Conservation (phyloP, 352 stramenopile genomes). For the Phytophthora hibernalis region DNA sequence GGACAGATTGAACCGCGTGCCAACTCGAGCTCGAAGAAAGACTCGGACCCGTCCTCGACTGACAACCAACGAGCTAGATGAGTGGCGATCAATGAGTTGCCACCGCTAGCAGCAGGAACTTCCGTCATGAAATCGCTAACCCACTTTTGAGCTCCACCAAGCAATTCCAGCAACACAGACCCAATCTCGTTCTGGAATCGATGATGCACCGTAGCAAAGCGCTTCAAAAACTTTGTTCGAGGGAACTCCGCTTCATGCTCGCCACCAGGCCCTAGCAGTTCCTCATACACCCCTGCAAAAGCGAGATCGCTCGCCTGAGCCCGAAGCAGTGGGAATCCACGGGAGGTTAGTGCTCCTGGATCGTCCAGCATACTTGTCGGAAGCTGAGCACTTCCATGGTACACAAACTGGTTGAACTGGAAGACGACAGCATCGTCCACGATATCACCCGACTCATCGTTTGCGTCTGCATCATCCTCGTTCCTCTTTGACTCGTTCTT, state of each 20-base stretch:
- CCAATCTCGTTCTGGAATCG: constrained; percentile 42
- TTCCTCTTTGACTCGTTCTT: constrained; percentile 8
- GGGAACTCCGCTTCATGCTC: constrained; percentile 25
- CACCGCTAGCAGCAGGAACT: constrained; percentile 47
- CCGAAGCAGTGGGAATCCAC: constrained; percentile 53
- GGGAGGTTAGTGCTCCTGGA: constrained; percentile 42
- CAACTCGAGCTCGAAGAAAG: constrained; percentile 72
- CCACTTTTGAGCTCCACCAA: constrained; percentile 65
- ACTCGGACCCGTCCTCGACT: constrained; percentile 51
- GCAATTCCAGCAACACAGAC: constrained; percentile 43
- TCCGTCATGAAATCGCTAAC: constrained; percentile 57
- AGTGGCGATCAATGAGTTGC: constrained; percentile 17
- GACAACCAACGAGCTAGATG: constrained; percentile 69
- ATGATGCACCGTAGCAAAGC: constrained; percentile 27
- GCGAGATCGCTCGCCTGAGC: constrained; percentile 49
- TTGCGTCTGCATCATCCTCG: constrained; percentile 31
- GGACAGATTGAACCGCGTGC: constrained; percentile 26
- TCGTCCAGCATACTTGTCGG: constrained; percentile 44
- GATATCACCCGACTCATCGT: constrained; percentile 34
- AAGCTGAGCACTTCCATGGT: constrained; percentile 46
- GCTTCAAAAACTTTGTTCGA: constrained; percentile 30
- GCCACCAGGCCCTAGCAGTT: constrained; percentile 35
- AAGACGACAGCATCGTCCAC: constrained; percentile 57
- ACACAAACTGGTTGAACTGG: constrained; percentile 73
- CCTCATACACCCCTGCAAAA: constrained; percentile 43